Evolutionary conservation across 1,284 basidiomycete species (phyloP), one percentile per base, ranked within the genome.

Genomic region (Ceratobasidium sp.): DNA sequence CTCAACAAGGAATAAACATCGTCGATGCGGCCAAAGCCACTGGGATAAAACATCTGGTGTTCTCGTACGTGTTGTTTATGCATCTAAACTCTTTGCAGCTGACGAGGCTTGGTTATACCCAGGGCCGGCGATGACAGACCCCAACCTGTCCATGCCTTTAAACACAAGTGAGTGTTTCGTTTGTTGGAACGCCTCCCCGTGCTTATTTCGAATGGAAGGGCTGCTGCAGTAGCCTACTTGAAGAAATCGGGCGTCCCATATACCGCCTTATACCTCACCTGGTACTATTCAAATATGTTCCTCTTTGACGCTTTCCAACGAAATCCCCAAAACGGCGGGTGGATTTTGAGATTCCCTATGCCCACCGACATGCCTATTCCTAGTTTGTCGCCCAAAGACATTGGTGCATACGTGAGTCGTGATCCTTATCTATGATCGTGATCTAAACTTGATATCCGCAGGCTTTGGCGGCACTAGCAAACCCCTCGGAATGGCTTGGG

Each of bases 1-100:
- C 80, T 6, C 69, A 81, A 25, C 81, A 86, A 51, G 86, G 86
- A 17, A 84, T 82, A 80, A 83, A 84, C 68, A 76, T 87, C 37
- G 81, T 85, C 22, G 84, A 87, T 66, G 86, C 84, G 4, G 82
- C 83, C 7, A 84, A 83, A 78, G 79, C 80, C 1, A 80, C 80
- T 7, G 80, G 80, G 22, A 81, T 84, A 19, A 81, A 83, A 65
- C 83, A 84, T 75, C 78, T 85, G 59, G 82, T 85, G 22, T 83
- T 65, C 13, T 65, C 73, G 73, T 75, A 61, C 19, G 73, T 66
- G 22, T 17, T 1, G 29, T n/a, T 6, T 8, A n/a, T 37, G 22
- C 22, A 15, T n/a, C 69, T 8, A 2, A 61, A 43, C 15, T 15
- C 49, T 56, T 7, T 22, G 43, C 9, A 17, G 32, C 34, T 70